These are phyloP conservation scores for Salix caprea DNA, from an alignment of 345 rosid genomes.

Conservation along the genomic window DNA sequence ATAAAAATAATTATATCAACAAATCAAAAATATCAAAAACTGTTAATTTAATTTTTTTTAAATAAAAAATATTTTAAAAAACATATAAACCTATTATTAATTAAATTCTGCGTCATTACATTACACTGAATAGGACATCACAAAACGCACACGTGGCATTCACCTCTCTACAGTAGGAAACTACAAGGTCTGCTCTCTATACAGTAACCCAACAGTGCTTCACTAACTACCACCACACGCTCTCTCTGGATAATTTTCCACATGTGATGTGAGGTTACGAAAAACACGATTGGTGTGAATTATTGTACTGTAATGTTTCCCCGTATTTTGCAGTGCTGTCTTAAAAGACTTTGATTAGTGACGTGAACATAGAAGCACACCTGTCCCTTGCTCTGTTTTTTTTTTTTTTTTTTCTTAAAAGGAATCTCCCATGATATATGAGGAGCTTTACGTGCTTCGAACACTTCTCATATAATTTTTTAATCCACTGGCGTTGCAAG, in stretches of 20 bases:
- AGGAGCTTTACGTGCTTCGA: neutral
- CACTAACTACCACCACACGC: neutral
- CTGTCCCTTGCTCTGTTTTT: constrained; percentile 14
- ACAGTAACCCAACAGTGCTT: neutral
- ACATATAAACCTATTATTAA: too few species aligned
- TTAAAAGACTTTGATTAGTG: constrained; percentile 16
- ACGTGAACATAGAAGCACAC: constrained; percentile 17
- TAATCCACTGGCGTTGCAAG: too few species aligned
- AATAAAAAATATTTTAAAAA: too few species aligned
- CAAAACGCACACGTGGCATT: constrained; percentile 12
- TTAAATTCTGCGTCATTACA: neutral
- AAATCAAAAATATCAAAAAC: too few species aligned
- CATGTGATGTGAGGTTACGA: neutral
- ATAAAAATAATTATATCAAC: too few species aligned
- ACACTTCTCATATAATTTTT: too few species aligned
- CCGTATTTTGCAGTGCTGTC: constrained; percentile 3
- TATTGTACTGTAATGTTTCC: neutral
- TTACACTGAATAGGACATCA: neutral
- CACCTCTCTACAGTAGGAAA: neutral
- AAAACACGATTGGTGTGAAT: neutral
- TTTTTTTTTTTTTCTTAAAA: neutral
- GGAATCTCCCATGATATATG: constrained; percentile 9
- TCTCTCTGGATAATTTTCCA: neutral
- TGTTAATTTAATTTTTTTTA: too few species aligned
- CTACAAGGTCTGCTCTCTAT: neutral